Percentiles rank a stretch among this genome's conserved stretches.
Conservation (phyloP, 164 flowering plant species). For the Chimonanthus praecox region DNA sequence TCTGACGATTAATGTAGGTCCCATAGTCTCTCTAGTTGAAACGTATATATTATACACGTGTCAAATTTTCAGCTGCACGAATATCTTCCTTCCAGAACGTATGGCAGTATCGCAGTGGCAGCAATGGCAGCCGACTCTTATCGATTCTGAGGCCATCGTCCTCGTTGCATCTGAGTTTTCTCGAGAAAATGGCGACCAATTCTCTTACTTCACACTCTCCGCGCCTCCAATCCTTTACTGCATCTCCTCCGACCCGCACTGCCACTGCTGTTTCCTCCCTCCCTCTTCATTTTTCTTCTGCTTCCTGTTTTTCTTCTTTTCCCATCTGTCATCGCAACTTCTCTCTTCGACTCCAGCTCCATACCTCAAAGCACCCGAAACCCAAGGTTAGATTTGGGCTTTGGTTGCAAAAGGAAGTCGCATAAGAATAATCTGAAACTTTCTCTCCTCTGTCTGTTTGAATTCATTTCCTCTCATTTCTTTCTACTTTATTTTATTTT, state of each 20-base stretch:
- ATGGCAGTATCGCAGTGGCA: background rate
- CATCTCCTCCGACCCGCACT: background rate
- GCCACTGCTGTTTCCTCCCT: background rate
- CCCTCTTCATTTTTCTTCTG: conserved; percentile 1
- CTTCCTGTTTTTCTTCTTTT: conserved; percentile 1
- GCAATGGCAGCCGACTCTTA: background rate
- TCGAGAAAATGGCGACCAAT: background rate
- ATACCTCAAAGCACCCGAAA: conserved; percentile 15
- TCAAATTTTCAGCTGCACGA: no score
- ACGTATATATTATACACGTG: no score
- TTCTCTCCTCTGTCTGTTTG: background rate
- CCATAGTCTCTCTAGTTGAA: no score
- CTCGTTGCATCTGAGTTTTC: background rate
- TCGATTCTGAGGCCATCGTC: background rate
- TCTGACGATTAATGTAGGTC: no score
- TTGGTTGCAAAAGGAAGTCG: background rate
- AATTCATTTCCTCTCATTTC: background rate
- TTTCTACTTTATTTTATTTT: background rate
- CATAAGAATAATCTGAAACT: background rate
- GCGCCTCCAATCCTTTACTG: background rate
- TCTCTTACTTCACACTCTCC: background rate
- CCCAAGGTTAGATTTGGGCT: conserved; percentile 19
- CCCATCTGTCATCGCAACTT: conserved; percentile 2
- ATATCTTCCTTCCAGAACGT: background rate
- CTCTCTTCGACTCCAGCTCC: conserved; percentile 16